These are phyloP conservation scores for Ceraceosorus guamensis DNA, from an alignment of 1,284 basidiomycete species.

Conservation along the genomic window DNA sequence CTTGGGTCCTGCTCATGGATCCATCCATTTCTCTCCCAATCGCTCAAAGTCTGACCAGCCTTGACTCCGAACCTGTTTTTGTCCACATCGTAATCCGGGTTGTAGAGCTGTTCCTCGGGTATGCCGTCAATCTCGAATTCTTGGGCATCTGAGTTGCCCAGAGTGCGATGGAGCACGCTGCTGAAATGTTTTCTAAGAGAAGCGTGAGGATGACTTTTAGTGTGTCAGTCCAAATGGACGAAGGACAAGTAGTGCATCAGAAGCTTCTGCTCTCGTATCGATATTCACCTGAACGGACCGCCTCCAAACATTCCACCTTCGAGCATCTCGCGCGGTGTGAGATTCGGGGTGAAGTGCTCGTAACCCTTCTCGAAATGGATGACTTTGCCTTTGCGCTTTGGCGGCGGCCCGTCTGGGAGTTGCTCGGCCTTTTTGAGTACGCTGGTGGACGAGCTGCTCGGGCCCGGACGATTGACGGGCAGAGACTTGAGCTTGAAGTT, in stretches of 20 bases:
- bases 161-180: conserved; percentile 15
- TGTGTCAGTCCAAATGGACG: background rate
- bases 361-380: conserved; percentile 49
- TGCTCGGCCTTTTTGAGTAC: too few species aligned
- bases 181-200: conserved; percentile 14
- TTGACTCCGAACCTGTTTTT: conserved; percentile 51
- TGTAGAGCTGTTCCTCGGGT: conserved; percentile 21
- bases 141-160: conserved; percentile 23
- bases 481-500: conserved; percentile 15
- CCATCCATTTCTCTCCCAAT: conserved; percentile 54
- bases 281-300: conserved; percentile 48
- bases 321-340: conserved; percentile 53
- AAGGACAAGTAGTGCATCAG: too few species aligned
- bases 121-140: conserved; percentile 23
- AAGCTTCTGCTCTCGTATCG: too few species aligned
- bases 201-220: background rate
- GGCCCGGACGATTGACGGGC: conserved; percentile 12
- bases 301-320: conserved; percentile 52
- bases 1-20: conserved; percentile 51
- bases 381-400: conserved; percentile 41
- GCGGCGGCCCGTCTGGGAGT: too few species aligned
- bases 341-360: conserved; percentile 50
- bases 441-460: conserved; percentile 2
- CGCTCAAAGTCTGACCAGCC: conserved; percentile 51
- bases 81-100: conserved; percentile 36